Evolutionary conservation across 768 basidiomycete species (phyloP), one percentile per base, ranked within the genome.

Genomic region (Hygrophoropsis aurantiaca): DNA sequence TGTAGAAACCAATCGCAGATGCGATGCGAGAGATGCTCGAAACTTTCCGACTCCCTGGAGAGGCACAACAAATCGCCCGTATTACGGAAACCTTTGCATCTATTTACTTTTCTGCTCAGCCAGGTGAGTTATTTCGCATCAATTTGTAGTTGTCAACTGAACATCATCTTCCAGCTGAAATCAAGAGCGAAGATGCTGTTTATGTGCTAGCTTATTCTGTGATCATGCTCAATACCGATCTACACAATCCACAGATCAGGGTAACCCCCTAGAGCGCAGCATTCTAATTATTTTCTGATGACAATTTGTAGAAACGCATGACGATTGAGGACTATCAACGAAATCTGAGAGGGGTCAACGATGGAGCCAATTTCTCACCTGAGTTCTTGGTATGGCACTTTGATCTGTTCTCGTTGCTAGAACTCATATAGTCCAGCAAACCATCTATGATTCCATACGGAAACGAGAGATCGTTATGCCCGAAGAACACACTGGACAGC

Each of bases 171-270:
- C 21, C 50, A 94, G 93, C 81, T 49, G 94, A 94, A 64, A 85
- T 98, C 54, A 90, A 87, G 61, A 85, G 74, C 46, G 84, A 92
- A 68, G 97, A 98, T 62, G 90, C 95, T 4, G 90, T 91, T 16
- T 94, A 97, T 66, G 89, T 99, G 7, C 70, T 99, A 20, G 82
- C 95, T 1, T 99, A 85, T 65, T 97, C 97, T 0, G 85, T 99
- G 50, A 97, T 99, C 65, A 81, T 99, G 93, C 80, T 99, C 41
- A 99, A 99, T 68, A 99, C 97, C 7, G 97, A 99, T 70, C 81
- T 84, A 25, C 94, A 97, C 63, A 97, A 90, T 61, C 94, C 94
- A 11, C 93, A 97, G 75, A 80, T 94, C 51, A 73, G 90, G 61
- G 92, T 88, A 61, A 64, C 85, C 58, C 10, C 20, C 41, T 27